These are phyloP conservation scores for Capsella rubella DNA, from an alignment of 441 rosid species.

Conservation along the genomic window DNA sequence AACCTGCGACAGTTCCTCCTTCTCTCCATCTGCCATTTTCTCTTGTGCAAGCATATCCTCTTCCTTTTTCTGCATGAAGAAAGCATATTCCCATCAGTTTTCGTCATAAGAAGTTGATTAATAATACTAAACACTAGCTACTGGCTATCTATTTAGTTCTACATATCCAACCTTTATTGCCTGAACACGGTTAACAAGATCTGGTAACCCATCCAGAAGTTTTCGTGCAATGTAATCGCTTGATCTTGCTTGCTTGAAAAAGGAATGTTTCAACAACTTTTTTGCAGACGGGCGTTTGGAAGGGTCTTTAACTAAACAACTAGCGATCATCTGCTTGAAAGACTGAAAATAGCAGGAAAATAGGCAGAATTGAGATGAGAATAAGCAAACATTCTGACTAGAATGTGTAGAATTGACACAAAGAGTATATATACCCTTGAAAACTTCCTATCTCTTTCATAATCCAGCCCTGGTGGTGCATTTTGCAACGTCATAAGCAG, in stretches of 20 bases:
- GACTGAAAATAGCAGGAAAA: conserved; percentile 58
- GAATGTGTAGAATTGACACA: conserved; percentile 14
- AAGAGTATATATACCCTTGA: conserved; percentile 67
- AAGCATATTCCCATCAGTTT: conserved; percentile 40
- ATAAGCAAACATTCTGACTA: neutral
- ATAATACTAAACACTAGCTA: conserved; percentile 6
- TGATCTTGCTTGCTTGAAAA: conserved; percentile 96
- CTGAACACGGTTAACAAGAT: conserved; percentile 87
- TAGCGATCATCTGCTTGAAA: conserved; percentile 99
- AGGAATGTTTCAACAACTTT: conserved; percentile 85
- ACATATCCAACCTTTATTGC: conserved; percentile 72
- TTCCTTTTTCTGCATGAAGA: conserved; percentile 75
- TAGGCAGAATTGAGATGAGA: conserved; percentile 17
- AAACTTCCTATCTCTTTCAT: conserved; percentile 92
- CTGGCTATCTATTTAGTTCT: conserved; percentile 1
- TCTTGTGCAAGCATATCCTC: conserved; percentile 99
- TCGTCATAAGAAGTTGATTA: conserved; percentile 12
- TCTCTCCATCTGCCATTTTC: conserved; percentile 97
- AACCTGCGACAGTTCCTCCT: conserved; percentile 97
- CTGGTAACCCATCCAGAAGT: conserved; percentile 91
- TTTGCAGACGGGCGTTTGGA: conserved; percentile 89
- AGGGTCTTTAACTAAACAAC: conserved; percentile 98
- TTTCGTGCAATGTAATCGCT: conserved; percentile 78
- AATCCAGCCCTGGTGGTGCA: conserved; percentile 97
- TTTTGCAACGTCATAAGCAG: conserved; percentile 99